Conservation (phyloP, 768 basidiomycete species). For the Paxillus rubicundulus region DNA sequence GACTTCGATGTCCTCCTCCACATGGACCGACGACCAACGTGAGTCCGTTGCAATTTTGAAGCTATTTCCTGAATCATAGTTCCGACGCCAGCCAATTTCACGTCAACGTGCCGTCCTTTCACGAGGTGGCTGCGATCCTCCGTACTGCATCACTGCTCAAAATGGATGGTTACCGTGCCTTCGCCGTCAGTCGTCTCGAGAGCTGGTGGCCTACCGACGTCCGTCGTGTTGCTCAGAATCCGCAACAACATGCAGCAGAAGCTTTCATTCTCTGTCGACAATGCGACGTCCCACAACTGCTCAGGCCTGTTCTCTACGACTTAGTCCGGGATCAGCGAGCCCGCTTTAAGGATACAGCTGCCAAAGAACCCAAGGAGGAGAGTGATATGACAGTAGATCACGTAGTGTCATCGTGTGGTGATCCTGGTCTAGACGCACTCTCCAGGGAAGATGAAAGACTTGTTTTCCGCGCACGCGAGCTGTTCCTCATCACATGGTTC, state of each 20-base stretch:
- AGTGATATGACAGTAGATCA: neutral
- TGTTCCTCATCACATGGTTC: neutral
- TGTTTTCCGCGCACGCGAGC: neutral
- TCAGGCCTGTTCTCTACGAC: slow-evolving; percentile 41
- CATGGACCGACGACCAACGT: slow-evolving; percentile 1
- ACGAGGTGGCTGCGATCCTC: slow-evolving; percentile 31
- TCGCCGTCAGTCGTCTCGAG: slow-evolving; percentile 28
- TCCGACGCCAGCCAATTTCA: slow-evolving; percentile 20
- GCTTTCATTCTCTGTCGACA: slow-evolving; percentile 35
- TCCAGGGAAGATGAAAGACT: neutral
- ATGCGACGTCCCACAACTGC: slow-evolving; percentile 26
- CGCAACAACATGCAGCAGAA: slow-evolving; percentile 24
- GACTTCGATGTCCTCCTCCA: slow-evolving; percentile 1
- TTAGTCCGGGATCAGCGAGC: slow-evolving; percentile 16
- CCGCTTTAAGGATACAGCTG: neutral
- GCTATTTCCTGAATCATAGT: neutral
- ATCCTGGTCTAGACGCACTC: neutral
- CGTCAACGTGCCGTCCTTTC: slow-evolving; percentile 26
- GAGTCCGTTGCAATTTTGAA: neutral
- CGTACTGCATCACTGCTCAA: slow-evolving; percentile 34
- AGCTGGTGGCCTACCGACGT: slow-evolving; percentile 31
- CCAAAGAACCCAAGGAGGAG: neutral
- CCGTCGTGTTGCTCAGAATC: slow-evolving; percentile 4
- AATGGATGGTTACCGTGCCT: slow-evolving; percentile 31
- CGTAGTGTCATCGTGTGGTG: neutral